phyloP scores from a whole-genome alignment of 1,284 basidiomycete species.

The Vanrija sp. region DNA sequence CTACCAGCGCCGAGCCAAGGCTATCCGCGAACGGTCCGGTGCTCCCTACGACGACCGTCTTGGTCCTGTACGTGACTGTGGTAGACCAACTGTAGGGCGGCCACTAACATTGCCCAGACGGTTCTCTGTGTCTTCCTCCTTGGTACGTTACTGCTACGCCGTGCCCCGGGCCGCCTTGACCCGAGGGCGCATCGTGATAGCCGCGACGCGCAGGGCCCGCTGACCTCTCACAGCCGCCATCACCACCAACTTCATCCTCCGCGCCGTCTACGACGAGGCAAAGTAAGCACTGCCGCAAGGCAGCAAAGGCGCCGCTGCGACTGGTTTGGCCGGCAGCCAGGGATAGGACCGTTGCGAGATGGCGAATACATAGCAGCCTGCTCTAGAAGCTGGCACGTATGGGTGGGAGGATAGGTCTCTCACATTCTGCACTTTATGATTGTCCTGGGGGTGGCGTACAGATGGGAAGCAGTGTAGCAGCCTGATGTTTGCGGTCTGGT shows the following conservation, averaged over 20 bases:
- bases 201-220: not conserved
- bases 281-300: not conserved
- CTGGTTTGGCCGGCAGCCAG: not conserved
- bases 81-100: not conserved
- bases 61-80: conserved; percentile 63
- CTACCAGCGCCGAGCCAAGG: conserved; percentile 92
- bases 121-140: conserved; percentile 79
- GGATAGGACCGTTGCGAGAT: not conserved
- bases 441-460: too few relatives aligned
- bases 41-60: conserved; percentile 97
- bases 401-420: not conserved
- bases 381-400: not conserved
- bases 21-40: conserved; percentile 84
- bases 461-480: too few relatives aligned
- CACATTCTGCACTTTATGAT: too few relatives aligned
- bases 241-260: conserved; percentile 79
- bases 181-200: not conserved
- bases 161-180: not conserved
- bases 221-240: conserved; percentile 63
- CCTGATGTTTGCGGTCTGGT: too few relatives aligned
- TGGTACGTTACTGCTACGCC: conserved; percentile 53
- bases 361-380: not conserved
- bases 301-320: not conserved
- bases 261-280: conserved; percentile 37
- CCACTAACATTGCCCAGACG: conserved; percentile 56